Evolutionary conservation across 495 filamentous ascomycete species (phyloP).

Genomic region (Penicillium simplicissimum): DNA sequence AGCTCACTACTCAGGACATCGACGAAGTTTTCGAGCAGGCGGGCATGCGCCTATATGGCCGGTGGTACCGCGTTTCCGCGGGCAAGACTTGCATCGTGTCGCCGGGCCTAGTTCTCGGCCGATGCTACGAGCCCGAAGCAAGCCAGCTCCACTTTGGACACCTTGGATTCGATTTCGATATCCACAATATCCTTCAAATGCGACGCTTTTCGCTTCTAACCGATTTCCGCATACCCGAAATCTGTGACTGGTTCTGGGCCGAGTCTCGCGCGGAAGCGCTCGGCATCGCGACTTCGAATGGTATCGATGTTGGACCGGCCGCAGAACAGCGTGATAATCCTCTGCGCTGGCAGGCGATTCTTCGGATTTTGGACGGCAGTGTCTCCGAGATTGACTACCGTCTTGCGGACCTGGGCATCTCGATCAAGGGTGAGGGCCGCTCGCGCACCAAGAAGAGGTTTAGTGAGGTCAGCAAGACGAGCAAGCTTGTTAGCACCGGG

Average conservation of each 20-base stretch:
- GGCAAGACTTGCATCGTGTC: slow-evolving; percentile 44
- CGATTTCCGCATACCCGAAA: slow-evolving; percentile 47
- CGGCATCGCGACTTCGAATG: slow-evolving; percentile 54
- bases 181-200: slow-evolving; percentile 40
- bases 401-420: neutral
- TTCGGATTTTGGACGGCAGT: slow-evolving; percentile 44
- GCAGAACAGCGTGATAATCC: slow-evolving; percentile 43
- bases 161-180: slow-evolving; percentile 30
- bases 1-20: slow-evolving; percentile 36
- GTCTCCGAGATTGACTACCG: neutral
- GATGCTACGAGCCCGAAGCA: slow-evolving; percentile 54
- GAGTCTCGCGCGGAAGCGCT: slow-evolving; percentile 56
- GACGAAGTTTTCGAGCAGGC: slow-evolving; percentile 38
- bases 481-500: slow-evolving; percentile 36
- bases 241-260: slow-evolving; percentile 57
- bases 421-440: slow-evolving; percentile 17
- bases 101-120: slow-evolving; percentile 53
- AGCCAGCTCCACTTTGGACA: slow-evolving; percentile 44
- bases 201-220: slow-evolving; percentile 43
- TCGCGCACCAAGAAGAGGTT: slow-evolving; percentile 27
- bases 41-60: slow-evolving; percentile 43
- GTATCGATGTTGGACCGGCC: slow-evolving; percentile 45
- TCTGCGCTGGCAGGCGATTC: slow-evolving; percentile 45
- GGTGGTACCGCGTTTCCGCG: slow-evolving; percentile 50
- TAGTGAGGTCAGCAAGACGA: slow-evolving; percentile 35